phyloP scores from a whole-genome alignment of 2,329 filamentous ascomycete species.

The Penicillium thymicola region DNA sequence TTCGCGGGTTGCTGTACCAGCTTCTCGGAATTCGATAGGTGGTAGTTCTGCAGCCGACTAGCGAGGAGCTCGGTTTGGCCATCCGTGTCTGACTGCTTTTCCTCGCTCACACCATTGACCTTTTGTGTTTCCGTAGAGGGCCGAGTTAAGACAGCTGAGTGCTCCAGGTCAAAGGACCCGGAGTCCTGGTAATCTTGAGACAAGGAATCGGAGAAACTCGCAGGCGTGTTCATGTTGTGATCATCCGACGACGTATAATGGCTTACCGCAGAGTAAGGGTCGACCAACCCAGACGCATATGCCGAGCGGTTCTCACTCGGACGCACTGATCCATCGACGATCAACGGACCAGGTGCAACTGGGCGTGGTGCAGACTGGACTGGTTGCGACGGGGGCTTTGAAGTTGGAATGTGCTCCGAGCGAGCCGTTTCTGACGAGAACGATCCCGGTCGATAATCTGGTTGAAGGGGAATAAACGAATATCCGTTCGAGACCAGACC shows the following conservation, averaged over 20 bases:
- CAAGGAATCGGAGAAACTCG: conserved; percentile 38
- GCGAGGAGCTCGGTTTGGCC: conserved; percentile 36
- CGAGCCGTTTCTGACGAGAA: conserved; percentile 27
- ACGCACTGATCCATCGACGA: conserved; percentile 48
- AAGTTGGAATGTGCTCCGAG: conserved; percentile 23
- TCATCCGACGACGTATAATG: conserved; percentile 44
- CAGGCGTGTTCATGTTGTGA: conserved; percentile 35
- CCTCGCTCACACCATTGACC: conserved; percentile 11
- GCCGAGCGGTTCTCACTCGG: conserved; percentile 36
- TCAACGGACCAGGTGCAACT: conserved; percentile 40
- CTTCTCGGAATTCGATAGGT: conserved; percentile 36
- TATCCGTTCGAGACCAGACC: conserved; percentile 41
- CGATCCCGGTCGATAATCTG: conserved; percentile 33
- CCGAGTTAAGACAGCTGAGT: conserved; percentile 25
- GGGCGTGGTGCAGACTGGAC: conserved; percentile 25
- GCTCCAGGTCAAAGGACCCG: conserved; percentile 36
- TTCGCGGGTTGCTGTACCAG: conserved; percentile 24
- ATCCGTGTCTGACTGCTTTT: conserved; percentile 20
- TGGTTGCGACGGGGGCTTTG: conserved; percentile 20
- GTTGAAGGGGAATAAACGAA: conserved; percentile 31
- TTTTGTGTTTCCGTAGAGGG: conserved; percentile 27
- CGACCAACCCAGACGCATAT: conserved; percentile 34
- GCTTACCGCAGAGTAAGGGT: conserved; percentile 36
- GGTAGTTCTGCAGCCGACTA: conserved; percentile 38
- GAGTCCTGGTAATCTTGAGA: conserved; percentile 40